A percentile compares a stretch with the other conserved stretches of the same genome.
Conservation (phyloP, 805 yeast species). For the Vanderwaltozyma polyspora region DNA sequence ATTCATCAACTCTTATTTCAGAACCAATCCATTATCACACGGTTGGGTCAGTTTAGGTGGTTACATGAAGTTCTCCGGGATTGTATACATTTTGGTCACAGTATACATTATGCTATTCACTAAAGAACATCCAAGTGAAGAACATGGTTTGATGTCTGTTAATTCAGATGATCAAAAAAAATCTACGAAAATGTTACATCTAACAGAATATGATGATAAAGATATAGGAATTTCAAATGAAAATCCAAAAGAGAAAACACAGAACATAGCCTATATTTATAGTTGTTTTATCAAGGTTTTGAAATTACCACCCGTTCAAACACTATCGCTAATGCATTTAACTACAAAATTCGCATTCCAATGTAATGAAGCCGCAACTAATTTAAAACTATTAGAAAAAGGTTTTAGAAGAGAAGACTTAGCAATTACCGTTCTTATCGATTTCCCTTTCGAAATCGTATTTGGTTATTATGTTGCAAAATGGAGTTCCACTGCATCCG, state of each 20-base stretch:
- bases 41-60: conserved; percentile 66
- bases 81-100: conserved; percentile 58
- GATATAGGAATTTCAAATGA: conserved; percentile 16
- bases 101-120: conserved; percentile 44
- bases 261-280: conserved; percentile 45
- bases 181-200: no score
- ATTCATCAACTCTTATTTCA: conserved; percentile 76
- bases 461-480: conserved; percentile 94
- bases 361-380: conserved; percentile 92
- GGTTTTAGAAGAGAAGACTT: conserved; percentile 91
- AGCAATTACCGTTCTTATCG: conserved; percentile 83
- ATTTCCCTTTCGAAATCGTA: conserved; percentile 89
- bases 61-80: conserved; percentile 71
- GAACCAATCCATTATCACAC: conserved; percentile 44
- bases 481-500: conserved; percentile 62
- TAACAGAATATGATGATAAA: conserved; percentile 18
- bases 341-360: conserved; percentile 86
- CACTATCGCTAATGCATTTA: conserved; percentile 62
- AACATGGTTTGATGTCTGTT: not conserved
- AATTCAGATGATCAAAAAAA: conserved; percentile 7
- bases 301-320: conserved; percentile 57
- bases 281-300: conserved; percentile 57
- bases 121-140: conserved; percentile 54
- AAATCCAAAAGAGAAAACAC: conserved; percentile 12
- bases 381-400: conserved; percentile 76